A percentile compares a stretch with the other conserved stretches of the same genome.
Evolutionary conservation across 805 yeast species (phyloP).

Genomic region (Lipomyces kockii): DNA sequence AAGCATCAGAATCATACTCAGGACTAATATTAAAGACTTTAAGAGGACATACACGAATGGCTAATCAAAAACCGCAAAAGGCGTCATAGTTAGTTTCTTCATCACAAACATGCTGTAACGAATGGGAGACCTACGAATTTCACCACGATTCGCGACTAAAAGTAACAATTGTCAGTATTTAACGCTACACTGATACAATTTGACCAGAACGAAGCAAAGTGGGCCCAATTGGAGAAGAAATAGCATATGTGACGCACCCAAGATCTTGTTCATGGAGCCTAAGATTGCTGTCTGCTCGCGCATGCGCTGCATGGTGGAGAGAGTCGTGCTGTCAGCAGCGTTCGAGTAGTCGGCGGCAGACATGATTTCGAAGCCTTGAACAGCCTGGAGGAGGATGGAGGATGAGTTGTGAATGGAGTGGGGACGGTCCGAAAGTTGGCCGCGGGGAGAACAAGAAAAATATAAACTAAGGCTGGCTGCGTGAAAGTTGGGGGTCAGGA

Average conservation of each 20-base stretch:
- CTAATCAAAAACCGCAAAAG: conserved; percentile 8
- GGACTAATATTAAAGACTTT: not conserved
- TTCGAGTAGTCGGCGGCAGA: conserved; percentile 16
- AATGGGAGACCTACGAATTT: conserved; percentile 45
- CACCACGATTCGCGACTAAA: conserved; percentile 49
- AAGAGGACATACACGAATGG: conserved; percentile 10
- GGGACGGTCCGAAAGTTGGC: not conserved
- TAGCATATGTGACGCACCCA: conserved; percentile 39
- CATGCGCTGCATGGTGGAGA: conserved; percentile 37
- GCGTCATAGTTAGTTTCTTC: not conserved
- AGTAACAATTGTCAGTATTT: not conserved
- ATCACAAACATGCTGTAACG: not conserved
- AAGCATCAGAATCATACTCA: conserved; percentile 58
- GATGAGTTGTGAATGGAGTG: not conserved
- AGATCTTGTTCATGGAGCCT: conserved; percentile 57
- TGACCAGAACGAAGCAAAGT: conserved; percentile 1
- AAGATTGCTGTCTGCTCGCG: conserved; percentile 48
- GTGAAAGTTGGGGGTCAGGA: not conserved
- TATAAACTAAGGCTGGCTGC: not conserved
- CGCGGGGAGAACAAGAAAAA: not conserved
- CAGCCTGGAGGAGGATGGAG: not conserved
- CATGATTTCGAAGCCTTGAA: conserved; percentile 12
- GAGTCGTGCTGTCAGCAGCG: conserved; percentile 25
- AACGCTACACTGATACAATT: not conserved
- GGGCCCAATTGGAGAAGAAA: not conserved